Evolutionary conservation across 2,329 filamentous ascomycete genomes (phyloP).

Genomic region (Dactylellina leptospora): DNA sequence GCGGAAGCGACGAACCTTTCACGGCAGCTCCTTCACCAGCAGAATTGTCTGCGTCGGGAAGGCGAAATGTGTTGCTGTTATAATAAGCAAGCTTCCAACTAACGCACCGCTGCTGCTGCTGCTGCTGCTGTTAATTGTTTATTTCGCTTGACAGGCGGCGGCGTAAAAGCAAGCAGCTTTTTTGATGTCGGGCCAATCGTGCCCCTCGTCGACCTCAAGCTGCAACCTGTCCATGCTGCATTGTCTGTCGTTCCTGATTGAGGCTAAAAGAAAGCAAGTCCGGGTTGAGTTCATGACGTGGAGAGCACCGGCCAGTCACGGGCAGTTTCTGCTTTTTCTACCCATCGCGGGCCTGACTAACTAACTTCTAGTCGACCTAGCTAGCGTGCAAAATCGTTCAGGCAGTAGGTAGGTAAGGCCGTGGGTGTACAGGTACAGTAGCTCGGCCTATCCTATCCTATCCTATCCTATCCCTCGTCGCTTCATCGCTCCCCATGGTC

Average conservation of each 20-base stretch:
- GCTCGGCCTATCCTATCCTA: no score
- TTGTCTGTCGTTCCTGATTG: not conserved
- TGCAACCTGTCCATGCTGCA: not conserved
- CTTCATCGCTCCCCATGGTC: not conserved
- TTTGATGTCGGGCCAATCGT: not conserved
- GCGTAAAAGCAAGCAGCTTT: conserved; percentile 9
- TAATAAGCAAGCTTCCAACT: not conserved
- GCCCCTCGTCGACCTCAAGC: not conserved
- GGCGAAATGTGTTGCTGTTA: conserved; percentile 4
- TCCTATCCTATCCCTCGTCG: not conserved
- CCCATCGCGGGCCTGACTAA: conserved; percentile 10
- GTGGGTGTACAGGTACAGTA: no score
- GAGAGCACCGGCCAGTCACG: conserved; percentile 25
- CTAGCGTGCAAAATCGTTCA: no score
- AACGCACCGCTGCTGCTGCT: no score
- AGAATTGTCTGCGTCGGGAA: not conserved
- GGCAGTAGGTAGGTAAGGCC: no score
- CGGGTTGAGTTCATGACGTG: conserved; percentile 23
- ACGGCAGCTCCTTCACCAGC: conserved; percentile 5
- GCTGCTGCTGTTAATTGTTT: no score
- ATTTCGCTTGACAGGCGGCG: conserved; percentile 6
- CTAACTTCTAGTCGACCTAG: no score
- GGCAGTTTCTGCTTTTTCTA: conserved; percentile 15
- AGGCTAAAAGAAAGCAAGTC: not conserved
- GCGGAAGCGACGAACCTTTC: conserved; percentile 9